Conservation (phyloP, 371 early-diverging fungal genomes). For the Mucor mucedo region DNA sequence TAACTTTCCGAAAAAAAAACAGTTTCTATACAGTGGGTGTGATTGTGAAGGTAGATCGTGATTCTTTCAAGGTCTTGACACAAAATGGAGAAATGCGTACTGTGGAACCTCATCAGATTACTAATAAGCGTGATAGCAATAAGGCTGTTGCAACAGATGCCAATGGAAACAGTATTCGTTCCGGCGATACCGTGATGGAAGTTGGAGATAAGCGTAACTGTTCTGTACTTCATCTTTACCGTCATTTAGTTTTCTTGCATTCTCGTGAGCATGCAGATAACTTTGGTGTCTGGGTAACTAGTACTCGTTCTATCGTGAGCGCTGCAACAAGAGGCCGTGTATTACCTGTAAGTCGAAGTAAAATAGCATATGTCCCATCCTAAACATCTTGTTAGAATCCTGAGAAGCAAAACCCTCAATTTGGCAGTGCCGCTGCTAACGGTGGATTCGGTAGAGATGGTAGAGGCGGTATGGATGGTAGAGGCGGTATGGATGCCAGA, state of each 20-base stretch:
- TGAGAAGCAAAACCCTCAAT: constrained; percentile 16
- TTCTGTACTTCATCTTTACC: constrained; percentile 74
- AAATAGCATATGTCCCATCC: too few relatives aligned
- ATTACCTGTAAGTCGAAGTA: constrained; percentile 2
- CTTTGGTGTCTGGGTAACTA: constrained; percentile 72
- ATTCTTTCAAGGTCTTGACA: constrained; percentile 77
- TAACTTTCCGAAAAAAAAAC: neutral
- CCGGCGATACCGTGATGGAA: constrained; percentile 83
- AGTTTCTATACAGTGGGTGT: constrained; percentile 76
- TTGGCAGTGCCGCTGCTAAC: constrained; percentile 3
- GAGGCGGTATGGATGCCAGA: constrained; percentile 2
- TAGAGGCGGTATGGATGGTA: constrained; percentile 4
- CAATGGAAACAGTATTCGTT: constrained; percentile 74
- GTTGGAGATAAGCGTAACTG: constrained; percentile 68
- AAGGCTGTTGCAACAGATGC: constrained; percentile 81
- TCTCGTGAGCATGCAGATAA: constrained; percentile 69
- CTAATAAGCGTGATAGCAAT: constrained; percentile 67
- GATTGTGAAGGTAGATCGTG: constrained; percentile 83
- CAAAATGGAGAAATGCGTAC: constrained; percentile 77
- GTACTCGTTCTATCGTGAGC: constrained; percentile 57
- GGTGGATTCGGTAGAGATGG: constrained; percentile 15
- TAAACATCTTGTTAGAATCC: neutral
- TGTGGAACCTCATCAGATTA: constrained; percentile 75
- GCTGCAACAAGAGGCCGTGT: constrained; percentile 35
- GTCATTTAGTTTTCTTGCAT: constrained; percentile 69